Base-by-base conservation (phyloP, 768 basidiomycete species). In the Leccinum barrowsii region DNA sequence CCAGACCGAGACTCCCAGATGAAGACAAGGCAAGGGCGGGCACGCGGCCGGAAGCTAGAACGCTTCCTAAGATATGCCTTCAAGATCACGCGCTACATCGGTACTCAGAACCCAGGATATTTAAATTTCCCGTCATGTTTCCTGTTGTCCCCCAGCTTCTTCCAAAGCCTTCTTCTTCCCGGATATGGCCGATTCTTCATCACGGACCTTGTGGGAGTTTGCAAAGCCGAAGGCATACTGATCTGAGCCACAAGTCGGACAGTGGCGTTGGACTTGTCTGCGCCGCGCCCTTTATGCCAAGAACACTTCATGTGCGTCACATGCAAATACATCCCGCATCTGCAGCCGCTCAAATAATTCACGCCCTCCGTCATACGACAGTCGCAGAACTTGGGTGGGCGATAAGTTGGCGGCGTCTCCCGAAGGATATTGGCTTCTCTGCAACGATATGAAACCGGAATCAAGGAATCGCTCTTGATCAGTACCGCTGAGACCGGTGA, bases 71-170 rank as follows among this genome's bases (percentile, higher is more conserved):
- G 32, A 32, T 34, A 34, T 5, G 34, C 26, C 28, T 21, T 21
- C 15, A 37, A 37, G 28, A 13, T 19, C 42, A 12, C 13, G 52
- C 50, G 44, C 34, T 52, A 56, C 54, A 32, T n/a, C 42, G 24
- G 24, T 2, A 17, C 46, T 24, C 26, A 49, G 30, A 50, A 19
- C 17, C 19, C 24, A 26, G 17, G 19, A 55, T 30, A 24, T 37
- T 28, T 51, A 26, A 13, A 5, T 52, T 52, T 15, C 35, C 51
- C 32, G 11, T 11, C 12, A 40, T 12, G 42, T 44, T 44, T 44
- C 42, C n/a, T 44, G 19, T 52, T 44, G n/a, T 6, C 46, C 35
- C 50, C 26, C 56, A 52, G 40, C 54, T 19, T 58, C 63, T 34
- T 48, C 7, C 19, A 24, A 32, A 32, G 32, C 50, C 26, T 50